Evolutionary conservation across 2,329 filamentous ascomycete genomes (phyloP).

Genomic region (Pyricularia pennisetigena): DNA sequence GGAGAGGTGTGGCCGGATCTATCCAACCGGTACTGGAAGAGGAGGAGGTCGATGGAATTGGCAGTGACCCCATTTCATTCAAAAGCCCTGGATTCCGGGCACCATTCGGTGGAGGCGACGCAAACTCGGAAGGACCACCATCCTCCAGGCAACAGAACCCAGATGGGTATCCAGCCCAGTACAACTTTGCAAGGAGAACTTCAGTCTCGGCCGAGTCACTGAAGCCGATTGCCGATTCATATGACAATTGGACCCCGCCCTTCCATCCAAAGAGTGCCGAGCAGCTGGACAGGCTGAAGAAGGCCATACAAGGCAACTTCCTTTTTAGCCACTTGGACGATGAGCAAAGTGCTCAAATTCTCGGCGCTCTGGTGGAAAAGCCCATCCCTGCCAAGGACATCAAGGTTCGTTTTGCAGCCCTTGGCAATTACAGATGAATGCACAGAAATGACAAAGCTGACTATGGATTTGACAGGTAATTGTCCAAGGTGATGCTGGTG

Average conservation of each 20-base stretch:
- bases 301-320: slow-evolving; percentile 81
- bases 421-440: neutral
- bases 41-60: slow-evolving; percentile 61
- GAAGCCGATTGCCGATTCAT: slow-evolving; percentile 73
- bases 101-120: slow-evolving; percentile 44
- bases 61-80: neutral
- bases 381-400: slow-evolving; percentile 85
- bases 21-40: slow-evolving; percentile 63
- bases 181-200: slow-evolving; percentile 86
- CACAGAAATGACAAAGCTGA: neutral
- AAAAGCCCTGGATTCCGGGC: slow-evolving; percentile 26
- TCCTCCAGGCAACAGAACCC: slow-evolving; percentile 36
- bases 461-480: slow-evolving; percentile 56
- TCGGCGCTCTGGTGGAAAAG: slow-evolving; percentile 89
- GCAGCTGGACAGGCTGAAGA: slow-evolving; percentile 69
- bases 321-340: slow-evolving; percentile 92
- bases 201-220: slow-evolving; percentile 96
- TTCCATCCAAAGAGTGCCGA: slow-evolving; percentile 74
- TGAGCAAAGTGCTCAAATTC: slow-evolving; percentile 77
- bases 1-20: slow-evolving; percentile 16
- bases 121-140: slow-evolving; percentile 33
- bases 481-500: slow-evolving; percentile 86
- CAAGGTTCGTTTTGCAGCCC: slow-evolving; percentile 35
- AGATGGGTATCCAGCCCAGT: slow-evolving; percentile 78
- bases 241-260: slow-evolving; percentile 86